phyloP scores from a whole-genome alignment of 495 filamentous ascomycete genomes.

The Xylaria intraflava region DNA sequence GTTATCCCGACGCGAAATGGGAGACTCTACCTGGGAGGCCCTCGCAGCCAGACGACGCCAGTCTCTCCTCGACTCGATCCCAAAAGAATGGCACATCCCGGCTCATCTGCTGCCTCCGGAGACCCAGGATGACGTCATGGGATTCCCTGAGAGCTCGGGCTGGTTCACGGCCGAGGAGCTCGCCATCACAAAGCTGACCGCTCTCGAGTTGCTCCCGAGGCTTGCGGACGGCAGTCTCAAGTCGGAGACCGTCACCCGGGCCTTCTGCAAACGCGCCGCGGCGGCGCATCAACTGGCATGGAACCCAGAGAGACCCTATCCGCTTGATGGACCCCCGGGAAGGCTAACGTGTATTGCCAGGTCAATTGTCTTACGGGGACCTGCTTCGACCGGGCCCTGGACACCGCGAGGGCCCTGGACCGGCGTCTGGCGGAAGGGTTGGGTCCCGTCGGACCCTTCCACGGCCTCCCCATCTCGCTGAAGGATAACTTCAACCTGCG shows the following conservation, averaged over 20 bases:
- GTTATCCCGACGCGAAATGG: neutral
- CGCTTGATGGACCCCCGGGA: neutral
- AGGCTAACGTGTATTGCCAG: constrained; percentile 4
- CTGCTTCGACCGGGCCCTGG: constrained; percentile 25
- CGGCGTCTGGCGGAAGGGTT: constrained; percentile 53
- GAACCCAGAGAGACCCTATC: neutral
- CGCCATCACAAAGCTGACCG: constrained; percentile 24
- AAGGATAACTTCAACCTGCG: constrained; percentile 65
- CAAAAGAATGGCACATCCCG: constrained; percentile 36
- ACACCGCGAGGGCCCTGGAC: constrained; percentile 26
- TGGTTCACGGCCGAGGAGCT: constrained; percentile 34
- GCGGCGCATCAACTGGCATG: constrained; percentile 30
- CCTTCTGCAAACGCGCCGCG: constrained; percentile 32
- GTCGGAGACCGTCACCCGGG: constrained; percentile 27
- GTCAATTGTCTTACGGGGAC: constrained; percentile 29
- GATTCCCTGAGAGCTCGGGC: constrained; percentile 31
- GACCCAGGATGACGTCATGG: constrained; percentile 32
- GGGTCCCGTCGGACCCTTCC: constrained; percentile 55
- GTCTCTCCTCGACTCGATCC: constrained; percentile 29
- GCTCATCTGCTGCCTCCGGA: constrained; percentile 30
- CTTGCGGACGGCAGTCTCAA: constrained; percentile 24
- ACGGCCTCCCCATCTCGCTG: constrained; percentile 75
- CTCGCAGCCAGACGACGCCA: constrained; percentile 33
- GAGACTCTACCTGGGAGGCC: constrained; percentile 30
- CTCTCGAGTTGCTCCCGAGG: constrained; percentile 23